Conservation (phyloP, 2,329 filamentous ascomycete genomes). For the Pyrenochaeta sp. region DNA sequence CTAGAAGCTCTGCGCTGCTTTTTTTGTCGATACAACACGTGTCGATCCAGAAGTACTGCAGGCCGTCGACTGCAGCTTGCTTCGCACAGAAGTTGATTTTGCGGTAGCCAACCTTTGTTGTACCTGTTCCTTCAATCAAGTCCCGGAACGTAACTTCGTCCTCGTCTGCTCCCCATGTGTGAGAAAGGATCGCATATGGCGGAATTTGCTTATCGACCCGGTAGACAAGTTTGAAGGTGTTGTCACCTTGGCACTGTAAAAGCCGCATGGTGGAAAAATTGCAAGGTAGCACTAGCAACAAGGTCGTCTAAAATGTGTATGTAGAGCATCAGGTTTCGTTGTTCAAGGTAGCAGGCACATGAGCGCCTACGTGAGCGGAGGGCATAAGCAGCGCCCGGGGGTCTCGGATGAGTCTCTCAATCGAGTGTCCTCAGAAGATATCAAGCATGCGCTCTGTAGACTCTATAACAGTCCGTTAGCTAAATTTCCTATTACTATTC, state of each 20-base stretch:
- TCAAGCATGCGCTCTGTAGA: no score
- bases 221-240: slow-evolving; percentile 1
- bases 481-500: no score
- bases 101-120: background rate
- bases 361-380: no score
- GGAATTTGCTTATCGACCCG: slow-evolving; percentile 1
- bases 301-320: no score
- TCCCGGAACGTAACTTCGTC: slow-evolving; percentile 5
- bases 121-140: background rate
- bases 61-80: slow-evolving; percentile 2
- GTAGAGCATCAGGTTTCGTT: no score
- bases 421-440: no score
- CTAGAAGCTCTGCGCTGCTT: background rate
- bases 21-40: slow-evolving; percentile 2
- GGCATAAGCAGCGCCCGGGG: no score
- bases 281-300: no score
- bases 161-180: slow-evolving; percentile 4
- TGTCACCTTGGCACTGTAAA: background rate
- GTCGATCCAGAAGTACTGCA: slow-evolving; percentile 8
- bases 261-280: no score
- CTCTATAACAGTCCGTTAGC: no score
- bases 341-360: no score
- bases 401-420: no score
- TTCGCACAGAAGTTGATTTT: slow-evolving; percentile 5
- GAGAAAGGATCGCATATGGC: slow-evolving; percentile 6